These are phyloP conservation scores for Talaromyces liani DNA, from an alignment of 495 filamentous ascomycete species.

Conservation along the genomic window DNA sequence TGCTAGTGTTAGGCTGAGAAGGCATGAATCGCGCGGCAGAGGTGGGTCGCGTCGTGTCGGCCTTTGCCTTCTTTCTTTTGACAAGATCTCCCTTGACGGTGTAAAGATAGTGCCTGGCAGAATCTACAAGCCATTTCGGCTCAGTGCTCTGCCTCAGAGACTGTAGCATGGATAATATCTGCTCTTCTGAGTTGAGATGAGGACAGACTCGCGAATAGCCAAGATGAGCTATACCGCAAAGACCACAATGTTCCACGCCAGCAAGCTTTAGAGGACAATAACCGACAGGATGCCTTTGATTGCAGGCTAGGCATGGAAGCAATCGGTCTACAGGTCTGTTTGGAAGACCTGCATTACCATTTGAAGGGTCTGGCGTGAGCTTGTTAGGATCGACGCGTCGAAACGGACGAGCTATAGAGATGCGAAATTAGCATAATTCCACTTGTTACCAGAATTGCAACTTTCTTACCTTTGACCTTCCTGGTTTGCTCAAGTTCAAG, in stretches of 20 bases:
- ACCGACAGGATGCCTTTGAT: slow-evolving; percentile 42
- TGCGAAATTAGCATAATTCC: not conserved
- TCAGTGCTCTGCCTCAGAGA: slow-evolving; percentile 52
- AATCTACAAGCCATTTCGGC: slow-evolving; percentile 37
- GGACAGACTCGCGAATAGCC: slow-evolving; percentile 50
- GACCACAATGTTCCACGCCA: slow-evolving; percentile 54
- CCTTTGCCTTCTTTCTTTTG: slow-evolving; percentile 25
- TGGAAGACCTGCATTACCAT: slow-evolving; percentile 28
- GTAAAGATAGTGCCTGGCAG: slow-evolving; percentile 47
- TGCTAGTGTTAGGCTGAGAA: not conserved
- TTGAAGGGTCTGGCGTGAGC: slow-evolving; percentile 17
- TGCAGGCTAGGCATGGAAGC: slow-evolving; percentile 48
- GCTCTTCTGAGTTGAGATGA: slow-evolving; percentile 48
- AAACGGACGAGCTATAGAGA: slow-evolving; percentile 25
- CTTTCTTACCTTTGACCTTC: slow-evolving; percentile 17
- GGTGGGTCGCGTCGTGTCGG: slow-evolving; percentile 3
- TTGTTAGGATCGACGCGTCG: slow-evolving; percentile 25
- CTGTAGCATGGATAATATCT: slow-evolving; percentile 52
- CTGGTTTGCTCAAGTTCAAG: slow-evolving; percentile 14
- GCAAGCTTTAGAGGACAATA: slow-evolving; percentile 53
- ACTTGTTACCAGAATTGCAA: not conserved
- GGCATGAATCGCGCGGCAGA: not conserved
- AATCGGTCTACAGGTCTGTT: slow-evolving; percentile 9
- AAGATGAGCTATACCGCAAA: slow-evolving; percentile 63
- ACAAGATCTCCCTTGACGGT: slow-evolving; percentile 48